A percentile compares a stretch with the other conserved stretches of the same genome.
Evolutionary conservation across 108 stramenopile genomes (phyloP).

Genomic region (Discostella stelligeroides): DNA sequence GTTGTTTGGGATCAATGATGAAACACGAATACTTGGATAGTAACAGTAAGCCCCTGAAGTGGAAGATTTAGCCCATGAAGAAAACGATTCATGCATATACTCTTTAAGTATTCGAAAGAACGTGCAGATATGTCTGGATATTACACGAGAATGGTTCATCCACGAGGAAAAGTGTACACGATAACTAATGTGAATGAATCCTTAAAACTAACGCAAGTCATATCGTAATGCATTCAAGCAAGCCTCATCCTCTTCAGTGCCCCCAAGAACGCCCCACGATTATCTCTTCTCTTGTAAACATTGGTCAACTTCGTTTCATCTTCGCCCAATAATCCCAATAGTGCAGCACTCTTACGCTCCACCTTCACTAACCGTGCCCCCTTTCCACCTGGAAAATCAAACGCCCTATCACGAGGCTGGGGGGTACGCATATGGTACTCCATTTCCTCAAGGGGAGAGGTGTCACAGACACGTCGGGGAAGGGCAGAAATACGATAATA

Average conservation of each 20-base stretch:
- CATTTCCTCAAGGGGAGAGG: slow-evolving; percentile 57
- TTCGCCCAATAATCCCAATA: slow-evolving; percentile 32
- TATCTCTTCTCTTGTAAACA: slow-evolving; percentile 86
- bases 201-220: no score
- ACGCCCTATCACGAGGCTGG: slow-evolving; percentile 55
- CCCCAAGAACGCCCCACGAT: slow-evolving; percentile 63
- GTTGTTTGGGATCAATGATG: no score
- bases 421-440: slow-evolving; percentile 45
- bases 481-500: slow-evolving; percentile 68
- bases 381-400: slow-evolving; percentile 70
- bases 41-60: no score
- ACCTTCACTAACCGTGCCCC: slow-evolving; percentile 68
- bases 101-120: no score
- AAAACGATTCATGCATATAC: no score
- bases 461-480: slow-evolving; percentile 51
- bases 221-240: slow-evolving; percentile 18
- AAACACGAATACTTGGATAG: no score
- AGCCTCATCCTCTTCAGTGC: slow-evolving; percentile 76
- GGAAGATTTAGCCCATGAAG: no score
- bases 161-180: no score
- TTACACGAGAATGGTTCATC: no score
- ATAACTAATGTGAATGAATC: no score
- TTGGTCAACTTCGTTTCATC: slow-evolving; percentile 75
- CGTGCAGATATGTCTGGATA: no score
- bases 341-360: slow-evolving; percentile 25